Base-by-base conservation (phyloP, 345 rosid species). In the Brassica rapa region DNA sequence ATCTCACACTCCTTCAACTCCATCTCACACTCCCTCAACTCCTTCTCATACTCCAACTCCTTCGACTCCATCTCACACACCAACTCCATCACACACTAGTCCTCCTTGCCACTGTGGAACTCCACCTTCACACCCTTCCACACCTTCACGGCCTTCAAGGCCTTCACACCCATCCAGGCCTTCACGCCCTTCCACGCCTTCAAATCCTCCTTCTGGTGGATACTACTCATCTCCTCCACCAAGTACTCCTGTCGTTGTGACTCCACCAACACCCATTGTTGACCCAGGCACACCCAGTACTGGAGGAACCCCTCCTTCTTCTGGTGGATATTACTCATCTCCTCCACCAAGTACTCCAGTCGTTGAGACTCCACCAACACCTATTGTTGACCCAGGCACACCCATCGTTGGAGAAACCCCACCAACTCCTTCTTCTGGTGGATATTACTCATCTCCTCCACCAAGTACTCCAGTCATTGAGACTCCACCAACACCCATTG, bases 191-290 rank as follows among this genome's bases (percentile, higher is more conserved):
- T 82, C 88, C 6, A 83, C 79, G 6, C 90, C 93, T 27, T 75
- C 93, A 69, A 43, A 41, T 37, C 88, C 93, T 74, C 89, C 95
- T 46, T 68, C 87, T 14, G 87, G 88, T 46, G 90, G 97, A 39
- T 83, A 83, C 37, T 76, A 83, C 81, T 70, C 84, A 59, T 33
- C 90, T 62, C 87, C 94, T 74, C 90, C 97, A 51, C 57, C 57
- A 51, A 51, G 41, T 83, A 84, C 88, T 24, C 91, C 97, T 0
- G 32, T 74, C 29, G 63, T 27, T 29, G 76, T 19, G 14, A 87
- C 74, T 49, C 94, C 57, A 51, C 57, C 57, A 15, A n/a, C 57
- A 51, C 57, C 57, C 14, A 6, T 5, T 15, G 57, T 51, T 51
- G 57, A 51, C 57, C 57, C 57, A n/a, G 57, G 57, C 21, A 51